Conservation (phyloP, 768 basidiomycete genomes). For the Pleurotus salmoneostramineus region DNA sequence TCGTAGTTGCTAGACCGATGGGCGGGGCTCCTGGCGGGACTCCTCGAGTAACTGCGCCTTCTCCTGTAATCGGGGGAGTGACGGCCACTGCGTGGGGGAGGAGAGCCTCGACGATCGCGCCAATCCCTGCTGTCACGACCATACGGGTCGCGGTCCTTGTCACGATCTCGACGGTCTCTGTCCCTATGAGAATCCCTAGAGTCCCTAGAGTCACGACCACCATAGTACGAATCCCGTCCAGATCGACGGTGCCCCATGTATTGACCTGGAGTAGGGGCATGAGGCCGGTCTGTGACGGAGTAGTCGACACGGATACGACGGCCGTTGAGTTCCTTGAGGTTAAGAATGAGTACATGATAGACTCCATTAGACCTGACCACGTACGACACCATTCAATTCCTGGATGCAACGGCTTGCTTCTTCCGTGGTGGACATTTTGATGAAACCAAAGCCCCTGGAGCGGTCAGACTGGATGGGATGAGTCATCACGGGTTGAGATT, state of each 20-base stretch:
- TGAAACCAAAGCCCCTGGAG: slow-evolving; percentile 97
- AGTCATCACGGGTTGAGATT: slow-evolving; percentile 11
- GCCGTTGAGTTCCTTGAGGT: slow-evolving; percentile 80
- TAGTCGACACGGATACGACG: slow-evolving; percentile 96
- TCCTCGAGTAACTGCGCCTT: slow-evolving; percentile 75
- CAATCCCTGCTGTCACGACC: slow-evolving; percentile 72
- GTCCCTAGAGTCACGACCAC: slow-evolving; percentile 25
- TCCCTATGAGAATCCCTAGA: slow-evolving; percentile 39
- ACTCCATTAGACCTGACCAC: slow-evolving; percentile 23
- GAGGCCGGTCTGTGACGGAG: slow-evolving; percentile 90
- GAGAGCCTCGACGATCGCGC: slow-evolving; percentile 77
- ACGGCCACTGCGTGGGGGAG: slow-evolving; percentile 56
- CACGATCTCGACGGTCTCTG: slow-evolving; percentile 46
- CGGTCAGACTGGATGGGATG: slow-evolving; percentile 62
- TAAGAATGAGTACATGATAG: slow-evolving; percentile 3
- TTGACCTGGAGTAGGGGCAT: slow-evolving; percentile 95
- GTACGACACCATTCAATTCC: slow-evolving; percentile 87
- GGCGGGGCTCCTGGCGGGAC: slow-evolving; percentile 72
- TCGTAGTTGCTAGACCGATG: slow-evolving; percentile 29
- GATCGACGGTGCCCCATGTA: slow-evolving; percentile 91
- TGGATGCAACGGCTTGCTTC: slow-evolving; percentile 87
- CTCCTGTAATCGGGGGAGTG: slow-evolving; percentile 77
- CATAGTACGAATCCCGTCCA: slow-evolving; percentile 31
- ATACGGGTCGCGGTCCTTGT: slow-evolving; percentile 57
- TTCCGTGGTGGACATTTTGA: slow-evolving; percentile 86